Conservation (phyloP, 495 filamentous ascomycete species). For the Neurospora terricola region DNA sequence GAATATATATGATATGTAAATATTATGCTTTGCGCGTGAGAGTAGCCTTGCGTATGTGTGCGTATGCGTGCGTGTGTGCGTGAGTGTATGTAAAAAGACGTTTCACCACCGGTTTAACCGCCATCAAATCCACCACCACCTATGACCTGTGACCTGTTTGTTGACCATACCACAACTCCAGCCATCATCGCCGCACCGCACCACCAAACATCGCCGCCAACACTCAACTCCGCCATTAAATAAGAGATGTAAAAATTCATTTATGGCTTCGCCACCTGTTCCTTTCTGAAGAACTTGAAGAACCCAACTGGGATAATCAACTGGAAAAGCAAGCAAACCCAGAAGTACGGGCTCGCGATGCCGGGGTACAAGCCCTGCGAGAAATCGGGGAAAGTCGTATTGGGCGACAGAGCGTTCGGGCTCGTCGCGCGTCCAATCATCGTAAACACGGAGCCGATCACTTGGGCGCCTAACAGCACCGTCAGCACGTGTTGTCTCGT, state of each 20-base stretch:
- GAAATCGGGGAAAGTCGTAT: slow-evolving; percentile 55
- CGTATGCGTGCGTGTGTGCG: background rate
- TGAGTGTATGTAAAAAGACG: background rate
- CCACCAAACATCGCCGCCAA: background rate
- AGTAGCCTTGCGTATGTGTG: background rate
- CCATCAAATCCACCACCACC: background rate
- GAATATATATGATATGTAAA: background rate
- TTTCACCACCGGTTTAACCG: background rate
- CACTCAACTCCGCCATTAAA: background rate
- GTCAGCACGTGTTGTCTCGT: slow-evolving; percentile 50
- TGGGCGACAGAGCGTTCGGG: slow-evolving; percentile 48
- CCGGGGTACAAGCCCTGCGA: slow-evolving; percentile 33
- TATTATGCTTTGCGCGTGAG: background rate
- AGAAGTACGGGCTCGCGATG: slow-evolving; percentile 52
- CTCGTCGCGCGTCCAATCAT: slow-evolving; percentile 50
- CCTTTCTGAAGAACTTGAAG: slow-evolving; percentile 61
- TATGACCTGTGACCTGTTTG: background rate
- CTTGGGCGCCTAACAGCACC: slow-evolving; percentile 45
- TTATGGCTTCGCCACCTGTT: slow-evolving; percentile 59
- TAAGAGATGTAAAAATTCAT: background rate
- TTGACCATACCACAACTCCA: background rate
- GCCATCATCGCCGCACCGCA: background rate
- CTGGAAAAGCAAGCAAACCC: slow-evolving; percentile 54
- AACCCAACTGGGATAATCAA: slow-evolving; percentile 55
- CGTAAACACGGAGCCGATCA: slow-evolving; percentile 44